A percentile compares a stretch with the other conserved stretches of the same genome.
These are phyloP conservation scores for Epichloe typhina DNA, from an alignment of 2,329 filamentous ascomycete genomes.

Conservation along the genomic window DNA sequence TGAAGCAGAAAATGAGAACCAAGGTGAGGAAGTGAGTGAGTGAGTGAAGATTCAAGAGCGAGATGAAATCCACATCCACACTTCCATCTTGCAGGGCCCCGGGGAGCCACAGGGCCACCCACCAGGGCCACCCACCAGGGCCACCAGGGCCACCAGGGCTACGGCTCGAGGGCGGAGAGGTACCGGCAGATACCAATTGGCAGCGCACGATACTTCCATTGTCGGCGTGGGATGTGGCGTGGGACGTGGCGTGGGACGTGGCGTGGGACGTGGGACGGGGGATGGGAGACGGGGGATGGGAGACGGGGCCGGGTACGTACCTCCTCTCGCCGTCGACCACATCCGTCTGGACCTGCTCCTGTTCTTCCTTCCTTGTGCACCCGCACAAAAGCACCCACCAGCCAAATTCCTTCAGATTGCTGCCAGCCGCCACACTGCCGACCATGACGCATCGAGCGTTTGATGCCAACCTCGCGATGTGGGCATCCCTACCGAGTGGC, in stretches of 20 bases:
- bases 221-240: neutral
- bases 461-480: too few relatives aligned
- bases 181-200: neutral
- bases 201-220: neutral
- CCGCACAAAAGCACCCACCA: too few relatives aligned
- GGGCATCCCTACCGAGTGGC: too few relatives aligned
- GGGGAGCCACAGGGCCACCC: neutral
- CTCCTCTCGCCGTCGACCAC: neutral
- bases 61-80: constrained; percentile 12
- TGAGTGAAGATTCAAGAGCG: constrained; percentile 15
- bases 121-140: too few relatives aligned
- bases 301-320: neutral
- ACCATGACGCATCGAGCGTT: too few relatives aligned
- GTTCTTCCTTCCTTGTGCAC: neutral
- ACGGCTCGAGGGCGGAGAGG: neutral
- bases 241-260: too few relatives aligned
- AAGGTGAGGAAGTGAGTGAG: constrained; percentile 9
- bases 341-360: neutral
- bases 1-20: constrained; percentile 6
- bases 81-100: constrained; percentile 1
- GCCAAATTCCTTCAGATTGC: too few relatives aligned
- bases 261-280: too few relatives aligned
- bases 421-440: too few relatives aligned
- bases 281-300: neutral
- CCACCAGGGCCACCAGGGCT: too few relatives aligned